Conservation (phyloP, 768 basidiomycete species). For the Xerocomus brunneocitrinus region DNA sequence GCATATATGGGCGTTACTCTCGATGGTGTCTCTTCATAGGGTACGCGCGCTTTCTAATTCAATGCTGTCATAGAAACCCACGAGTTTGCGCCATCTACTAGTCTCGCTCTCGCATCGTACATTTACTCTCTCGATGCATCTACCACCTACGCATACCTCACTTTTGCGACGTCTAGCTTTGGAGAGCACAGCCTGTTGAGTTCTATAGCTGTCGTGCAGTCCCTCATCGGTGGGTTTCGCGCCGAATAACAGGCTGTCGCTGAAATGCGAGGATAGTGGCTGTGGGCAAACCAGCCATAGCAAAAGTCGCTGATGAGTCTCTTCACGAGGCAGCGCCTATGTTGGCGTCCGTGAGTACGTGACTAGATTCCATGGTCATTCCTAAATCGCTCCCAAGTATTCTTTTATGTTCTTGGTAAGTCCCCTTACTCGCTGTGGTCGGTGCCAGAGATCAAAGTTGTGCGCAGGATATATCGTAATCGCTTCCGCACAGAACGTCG, state of each 20-base stretch:
- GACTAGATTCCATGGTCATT: not conserved
- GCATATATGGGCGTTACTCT: constrained; percentile 49
- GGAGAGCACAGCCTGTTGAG: constrained; percentile 50
- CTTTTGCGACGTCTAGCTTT: constrained; percentile 52
- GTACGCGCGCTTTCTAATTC: constrained; percentile 27
- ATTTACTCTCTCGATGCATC: constrained; percentile 72
- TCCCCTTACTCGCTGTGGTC: not conserved
- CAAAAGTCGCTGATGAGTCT: constrained; percentile 69
- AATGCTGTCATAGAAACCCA: not conserved
- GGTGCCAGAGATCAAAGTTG: not conserved
- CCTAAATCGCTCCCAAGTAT: constrained; percentile 28
- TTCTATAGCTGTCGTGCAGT: constrained; percentile 51
- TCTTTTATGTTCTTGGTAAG: constrained; percentile 58
- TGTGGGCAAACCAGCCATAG: constrained; percentile 63
- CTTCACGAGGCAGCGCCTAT: constrained; percentile 63
- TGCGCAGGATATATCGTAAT: constrained; percentile 47
- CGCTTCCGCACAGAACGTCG: constrained; percentile 43
- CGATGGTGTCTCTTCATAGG: constrained; percentile 59
- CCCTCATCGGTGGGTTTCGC: constrained; percentile 46
- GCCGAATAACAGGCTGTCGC: constrained; percentile 1
- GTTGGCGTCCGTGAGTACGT: constrained; percentile 46
- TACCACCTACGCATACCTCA: constrained; percentile 64
- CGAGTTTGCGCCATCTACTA: constrained; percentile 3
- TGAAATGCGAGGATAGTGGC: constrained; percentile 30
- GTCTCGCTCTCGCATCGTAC: constrained; percentile 65